These are phyloP conservation scores for Pseudogymnoascus sp. DNA, from an alignment of 2,329 filamentous ascomycete species.

Conservation along the genomic window DNA sequence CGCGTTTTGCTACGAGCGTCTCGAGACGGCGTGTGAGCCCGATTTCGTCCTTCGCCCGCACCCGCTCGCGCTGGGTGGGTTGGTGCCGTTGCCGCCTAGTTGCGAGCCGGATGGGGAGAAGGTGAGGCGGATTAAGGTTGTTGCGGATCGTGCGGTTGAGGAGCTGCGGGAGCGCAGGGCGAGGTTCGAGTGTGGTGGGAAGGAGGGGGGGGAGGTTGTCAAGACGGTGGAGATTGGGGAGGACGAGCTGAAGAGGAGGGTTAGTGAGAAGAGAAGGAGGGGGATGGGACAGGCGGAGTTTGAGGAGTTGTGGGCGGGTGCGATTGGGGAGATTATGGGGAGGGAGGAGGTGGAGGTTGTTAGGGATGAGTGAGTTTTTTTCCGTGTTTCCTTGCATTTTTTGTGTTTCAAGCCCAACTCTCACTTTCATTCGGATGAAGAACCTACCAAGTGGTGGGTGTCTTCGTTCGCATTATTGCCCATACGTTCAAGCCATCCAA, in stretches of 20 bases:
- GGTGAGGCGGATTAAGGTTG: slow-evolving; percentile 74
- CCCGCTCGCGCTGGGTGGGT: slow-evolving; percentile 71
- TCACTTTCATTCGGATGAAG: not conserved
- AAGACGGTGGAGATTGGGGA: slow-evolving; percentile 57
- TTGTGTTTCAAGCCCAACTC: not conserved
- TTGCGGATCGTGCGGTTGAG: slow-evolving; percentile 82
- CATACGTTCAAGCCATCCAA: not conserved
- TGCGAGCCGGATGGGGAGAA: slow-evolving; percentile 96
- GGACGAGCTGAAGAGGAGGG: slow-evolving; percentile 66
- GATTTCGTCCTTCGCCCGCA: slow-evolving; percentile 84
- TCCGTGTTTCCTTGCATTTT: slow-evolving; percentile 18
- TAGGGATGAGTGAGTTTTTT: slow-evolving; percentile 45
- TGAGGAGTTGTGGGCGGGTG: slow-evolving; percentile 74
- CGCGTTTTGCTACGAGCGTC: slow-evolving; percentile 76
- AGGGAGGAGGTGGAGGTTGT: slow-evolving; percentile 54
- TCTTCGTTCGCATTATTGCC: not conserved
- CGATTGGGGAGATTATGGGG: slow-evolving; percentile 62
- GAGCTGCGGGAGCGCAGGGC: slow-evolving; percentile 79
- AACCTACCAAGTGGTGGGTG: not conserved
- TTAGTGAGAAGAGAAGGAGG: slow-evolving; percentile 70
- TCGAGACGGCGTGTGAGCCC: slow-evolving; percentile 71
- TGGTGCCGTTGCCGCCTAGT: slow-evolving; percentile 78
- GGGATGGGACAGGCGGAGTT: slow-evolving; percentile 84
- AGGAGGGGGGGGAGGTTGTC: slow-evolving; percentile 51
- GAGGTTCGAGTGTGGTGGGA: slow-evolving; percentile 81